Conservation (phyloP, 2,329 filamentous ascomycete genomes). For the Fusarium sp. region DNA sequence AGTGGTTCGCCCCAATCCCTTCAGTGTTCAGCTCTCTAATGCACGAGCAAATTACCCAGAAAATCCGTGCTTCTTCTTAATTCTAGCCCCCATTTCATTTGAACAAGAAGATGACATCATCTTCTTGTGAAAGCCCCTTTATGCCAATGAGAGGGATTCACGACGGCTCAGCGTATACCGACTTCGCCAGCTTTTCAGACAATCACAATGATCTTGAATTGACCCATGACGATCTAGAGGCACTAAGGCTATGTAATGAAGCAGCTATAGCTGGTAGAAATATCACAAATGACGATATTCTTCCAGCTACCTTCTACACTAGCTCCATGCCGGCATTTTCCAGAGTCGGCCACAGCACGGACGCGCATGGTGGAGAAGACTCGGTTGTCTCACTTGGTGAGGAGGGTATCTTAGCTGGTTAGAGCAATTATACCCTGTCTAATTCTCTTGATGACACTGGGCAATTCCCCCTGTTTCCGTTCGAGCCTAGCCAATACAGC, state of each 20-base stretch:
- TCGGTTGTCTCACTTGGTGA: not conserved
- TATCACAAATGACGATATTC: not conserved
- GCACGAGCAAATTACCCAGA: not conserved
- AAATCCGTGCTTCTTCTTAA: not conserved
- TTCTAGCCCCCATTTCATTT: not conserved
- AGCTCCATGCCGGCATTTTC: not conserved
- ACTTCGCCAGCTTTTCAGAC: not conserved
- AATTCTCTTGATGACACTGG: not conserved
- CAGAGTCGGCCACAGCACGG: not conserved
- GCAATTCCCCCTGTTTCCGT: not conserved
- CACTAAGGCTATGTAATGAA: not conserved
- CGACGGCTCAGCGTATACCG: not conserved
- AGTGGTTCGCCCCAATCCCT: not conserved
- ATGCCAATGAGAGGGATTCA: not conserved
- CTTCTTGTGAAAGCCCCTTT: not conserved
- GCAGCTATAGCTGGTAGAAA: not conserved
- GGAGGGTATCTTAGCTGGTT: conserved; percentile 2
- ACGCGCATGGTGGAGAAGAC: not conserved
- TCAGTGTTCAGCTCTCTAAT: not conserved
- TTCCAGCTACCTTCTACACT: too few species aligned
- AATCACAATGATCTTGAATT: not conserved
- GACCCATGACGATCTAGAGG: not conserved
- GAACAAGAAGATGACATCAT: not conserved
- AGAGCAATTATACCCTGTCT: conserved; percentile 2
- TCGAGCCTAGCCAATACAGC: not conserved